phyloP scores from a whole-genome alignment of 495 filamentous ascomycete species.

The Annulohypoxylon stygium region DNA sequence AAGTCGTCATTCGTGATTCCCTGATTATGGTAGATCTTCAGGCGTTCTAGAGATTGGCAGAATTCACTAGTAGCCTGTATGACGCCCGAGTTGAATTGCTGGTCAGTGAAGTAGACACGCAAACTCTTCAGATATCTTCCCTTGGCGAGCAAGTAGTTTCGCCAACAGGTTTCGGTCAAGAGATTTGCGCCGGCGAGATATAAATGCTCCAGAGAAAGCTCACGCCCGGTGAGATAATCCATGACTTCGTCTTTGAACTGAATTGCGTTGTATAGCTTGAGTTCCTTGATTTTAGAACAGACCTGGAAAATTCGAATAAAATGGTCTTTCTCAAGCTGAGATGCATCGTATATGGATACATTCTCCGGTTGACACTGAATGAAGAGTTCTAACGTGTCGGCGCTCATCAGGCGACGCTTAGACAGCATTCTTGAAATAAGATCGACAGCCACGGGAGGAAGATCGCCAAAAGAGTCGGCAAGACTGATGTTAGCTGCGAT shows the following conservation, averaged over 20 bases:
- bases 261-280: conserved; percentile 83
- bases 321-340: conserved; percentile 78
- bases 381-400: conserved; percentile 80
- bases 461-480: conserved; percentile 85
- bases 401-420: conserved; percentile 78
- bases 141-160: conserved; percentile 69
- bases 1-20: conserved; percentile 61
- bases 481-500: conserved; percentile 84
- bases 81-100: conserved; percentile 68
- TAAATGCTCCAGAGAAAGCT: conserved; percentile 70
- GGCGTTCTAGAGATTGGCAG: conserved; percentile 74
- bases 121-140: conserved; percentile 74
- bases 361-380: conserved; percentile 73
- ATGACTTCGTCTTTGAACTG: conserved; percentile 87
- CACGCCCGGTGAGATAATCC: conserved; percentile 79
- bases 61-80: conserved; percentile 63
- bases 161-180: conserved; percentile 78
- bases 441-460: conserved; percentile 75
- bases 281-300: conserved; percentile 71
- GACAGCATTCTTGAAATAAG: conserved; percentile 84
- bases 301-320: conserved; percentile 84
- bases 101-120: conserved; percentile 80
- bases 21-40: conserved; percentile 77
- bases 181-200: conserved; percentile 84
- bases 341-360: conserved; percentile 84